Percentiles rank a stretch among this genome's conserved stretches.
phyloP scores from a whole-genome alignment of 2,329 filamentous ascomycete genomes.

The Zymoseptoria pseudotritici region DNA sequence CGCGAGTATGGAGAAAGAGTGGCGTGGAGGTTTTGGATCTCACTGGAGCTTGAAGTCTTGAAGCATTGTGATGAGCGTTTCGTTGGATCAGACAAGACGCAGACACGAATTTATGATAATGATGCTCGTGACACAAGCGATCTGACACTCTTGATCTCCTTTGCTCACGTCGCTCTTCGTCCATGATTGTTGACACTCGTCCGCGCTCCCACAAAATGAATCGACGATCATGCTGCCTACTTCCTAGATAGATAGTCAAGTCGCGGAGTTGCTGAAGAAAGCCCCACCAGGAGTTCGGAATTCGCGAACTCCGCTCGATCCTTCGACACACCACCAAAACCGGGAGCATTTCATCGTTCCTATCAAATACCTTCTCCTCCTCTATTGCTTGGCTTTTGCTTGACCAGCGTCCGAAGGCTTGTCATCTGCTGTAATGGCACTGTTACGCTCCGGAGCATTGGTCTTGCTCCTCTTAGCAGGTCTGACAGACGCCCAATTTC shows the following conservation, averaged over 20 bases:
- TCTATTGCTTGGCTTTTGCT: not conserved
- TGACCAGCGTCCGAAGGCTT: not conserved
- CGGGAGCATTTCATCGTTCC: not conserved
- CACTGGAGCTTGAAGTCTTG: conserved; percentile 20
- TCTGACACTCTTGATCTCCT: not conserved
- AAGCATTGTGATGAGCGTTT: not conserved
- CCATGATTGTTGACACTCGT: not conserved
- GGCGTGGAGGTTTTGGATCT: conserved; percentile 31
- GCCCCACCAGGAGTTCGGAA: not conserved
- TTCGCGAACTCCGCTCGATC: not conserved
- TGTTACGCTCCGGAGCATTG: not conserved
- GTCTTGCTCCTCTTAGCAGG: not conserved
- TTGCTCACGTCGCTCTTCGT: not conserved
- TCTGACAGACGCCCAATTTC: conserved; percentile 12
- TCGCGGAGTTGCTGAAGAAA: not conserved
- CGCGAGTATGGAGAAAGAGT: conserved; percentile 25
- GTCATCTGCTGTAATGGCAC: not conserved
- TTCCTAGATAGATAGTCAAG: not conserved
- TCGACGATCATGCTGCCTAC: not conserved
- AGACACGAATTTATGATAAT: too few relatives aligned
- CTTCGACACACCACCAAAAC: not conserved
- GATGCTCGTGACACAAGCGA: not conserved
- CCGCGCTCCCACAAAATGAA: too few relatives aligned
- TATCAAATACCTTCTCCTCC: not conserved
- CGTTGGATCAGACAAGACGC: too few relatives aligned